Evolutionary conservation across 73 alveolate genomes (phyloP).

Genomic region (Loxodes magnus): DNA sequence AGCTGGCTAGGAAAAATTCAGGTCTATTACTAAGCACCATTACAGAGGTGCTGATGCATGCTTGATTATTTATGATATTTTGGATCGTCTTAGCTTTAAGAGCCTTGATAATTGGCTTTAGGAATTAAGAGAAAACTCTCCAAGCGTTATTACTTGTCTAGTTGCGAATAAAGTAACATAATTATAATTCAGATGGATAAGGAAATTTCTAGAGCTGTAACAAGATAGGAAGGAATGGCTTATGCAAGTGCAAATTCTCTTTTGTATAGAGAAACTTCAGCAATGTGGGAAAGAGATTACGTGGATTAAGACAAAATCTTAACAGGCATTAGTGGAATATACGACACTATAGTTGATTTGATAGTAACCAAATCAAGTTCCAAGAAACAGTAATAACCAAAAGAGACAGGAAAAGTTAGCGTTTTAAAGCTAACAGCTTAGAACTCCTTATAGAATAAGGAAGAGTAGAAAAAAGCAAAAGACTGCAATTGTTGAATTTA

Average conservation of each 20-base stretch:
- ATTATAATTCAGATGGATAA: no score
- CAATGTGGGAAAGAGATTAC: slow-evolving; percentile 7
- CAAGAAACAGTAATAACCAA: no score
- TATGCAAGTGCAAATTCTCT: background rate
- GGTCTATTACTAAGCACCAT: slow-evolving; percentile 59
- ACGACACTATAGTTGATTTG: no score
- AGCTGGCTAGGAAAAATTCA: slow-evolving; percentile 69
- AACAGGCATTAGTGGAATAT: no score
- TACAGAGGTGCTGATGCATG: slow-evolving; percentile 77
- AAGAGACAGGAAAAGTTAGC: no score
- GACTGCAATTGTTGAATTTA: no score
- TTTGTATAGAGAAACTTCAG: slow-evolving; percentile 5
- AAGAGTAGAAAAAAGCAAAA: no score
- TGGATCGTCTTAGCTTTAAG: slow-evolving; percentile 58
- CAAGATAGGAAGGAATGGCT: background rate
- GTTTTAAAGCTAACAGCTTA: no score
- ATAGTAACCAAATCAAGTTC: no score
- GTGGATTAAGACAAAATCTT: no score
- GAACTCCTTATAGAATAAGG: no score
- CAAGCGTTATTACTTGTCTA: slow-evolving; percentile 46
- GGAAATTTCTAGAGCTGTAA: slow-evolving; percentile 15
- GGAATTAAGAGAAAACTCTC: slow-evolving; percentile 54
- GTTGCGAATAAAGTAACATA: slow-evolving; percentile 68
- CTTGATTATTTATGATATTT: slow-evolving; percentile 61
- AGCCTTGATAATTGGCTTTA: slow-evolving; percentile 69